Base-by-base conservation (phyloP, 2,329 filamentous ascomycete species). In the Ceratocystis destructans region DNA sequence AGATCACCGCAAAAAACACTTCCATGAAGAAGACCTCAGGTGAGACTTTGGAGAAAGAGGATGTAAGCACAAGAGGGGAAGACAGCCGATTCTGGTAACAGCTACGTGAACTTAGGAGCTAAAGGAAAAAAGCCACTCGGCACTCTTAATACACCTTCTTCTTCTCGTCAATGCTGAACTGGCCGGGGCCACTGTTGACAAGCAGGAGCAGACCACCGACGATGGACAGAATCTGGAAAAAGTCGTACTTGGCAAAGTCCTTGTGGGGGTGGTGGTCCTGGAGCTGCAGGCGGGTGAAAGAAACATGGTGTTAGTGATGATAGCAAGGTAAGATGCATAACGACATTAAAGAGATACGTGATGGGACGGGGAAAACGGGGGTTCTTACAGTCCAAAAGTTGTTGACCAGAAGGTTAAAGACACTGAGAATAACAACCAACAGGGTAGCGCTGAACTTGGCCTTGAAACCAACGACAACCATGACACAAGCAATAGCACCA, bases 231-330 rank as follows among this genome's bases (percentile, higher is more conserved):
- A 97, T 96, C 82, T 99, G 94, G 87, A 99, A 99, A 83, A 99
- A 99, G 77, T 99, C 94, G 84, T 99, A 99, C 80, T 99, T 99
- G 82, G 94, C 94, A 75, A 99, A 99, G 78, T 99, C 94, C 85
- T 97, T 97, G 83, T 97, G 93, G 62, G 94, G 94, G 81, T 99
- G 94, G 80, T 96, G 89, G 71, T 93, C 88, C 80, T 97, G 93
- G 71, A 99, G 90, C 89, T 96, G 25, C 15, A 71, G 31, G n/a
- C 57, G 65, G 37, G 41, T 8, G 63, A 45, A 55, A 5, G 61
- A 67, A 73, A 65, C 12, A 41, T 41, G 37, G 37, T 41, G 37
- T 41, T 41, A 41, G 37, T 41, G 3, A 15, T 5, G 37, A 15
- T 15, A 15, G 37, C 37, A 41, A 41, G 37, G 8, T 10, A 15